phyloP scores from a whole-genome alignment of 305 asterid species.

The Nicotiana rustica region DNA sequence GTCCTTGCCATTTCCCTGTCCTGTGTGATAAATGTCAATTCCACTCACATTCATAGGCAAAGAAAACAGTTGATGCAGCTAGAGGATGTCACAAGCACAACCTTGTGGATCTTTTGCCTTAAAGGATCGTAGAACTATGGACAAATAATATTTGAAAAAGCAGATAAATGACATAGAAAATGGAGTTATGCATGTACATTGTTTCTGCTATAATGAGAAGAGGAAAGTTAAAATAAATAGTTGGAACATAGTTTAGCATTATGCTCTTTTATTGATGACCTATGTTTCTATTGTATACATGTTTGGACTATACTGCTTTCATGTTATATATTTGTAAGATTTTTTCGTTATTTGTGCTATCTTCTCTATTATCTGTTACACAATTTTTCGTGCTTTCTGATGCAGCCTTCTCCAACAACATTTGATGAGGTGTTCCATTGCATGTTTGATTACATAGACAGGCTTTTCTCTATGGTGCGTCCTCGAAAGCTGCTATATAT shows the following conservation, averaged over 20 bases:
- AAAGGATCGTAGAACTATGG: not conserved
- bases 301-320: not conserved
- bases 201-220: not conserved
- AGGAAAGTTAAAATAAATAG: not conserved
- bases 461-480: slow-evolving; percentile 95
- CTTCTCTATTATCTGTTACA: slow-evolving; percentile 15
- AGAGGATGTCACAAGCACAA: not conserved
- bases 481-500: slow-evolving; percentile 90
- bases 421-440: slow-evolving; percentile 96
- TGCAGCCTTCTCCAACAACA: slow-evolving; percentile 98
- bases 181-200: too few relatives aligned
- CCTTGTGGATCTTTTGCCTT: not conserved
- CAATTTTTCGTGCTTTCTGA: slow-evolving; percentile 30
- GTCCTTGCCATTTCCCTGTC: not conserved
- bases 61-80: slow-evolving; percentile 7
- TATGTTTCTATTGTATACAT: slow-evolving; percentile 18
- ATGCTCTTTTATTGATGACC: slow-evolving; percentile 17
- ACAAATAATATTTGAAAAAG: not conserved
- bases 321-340: slow-evolving; percentile 3
- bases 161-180: slow-evolving; percentile 11
- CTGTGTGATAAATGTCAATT: not conserved
- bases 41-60: not conserved
- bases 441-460: slow-evolving; percentile 94
- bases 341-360: not conserved
- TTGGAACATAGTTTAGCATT: not conserved